These are phyloP conservation scores for Calendula officinalis DNA, from an alignment of 129 eudicot species.

Conservation along the genomic window DNA sequence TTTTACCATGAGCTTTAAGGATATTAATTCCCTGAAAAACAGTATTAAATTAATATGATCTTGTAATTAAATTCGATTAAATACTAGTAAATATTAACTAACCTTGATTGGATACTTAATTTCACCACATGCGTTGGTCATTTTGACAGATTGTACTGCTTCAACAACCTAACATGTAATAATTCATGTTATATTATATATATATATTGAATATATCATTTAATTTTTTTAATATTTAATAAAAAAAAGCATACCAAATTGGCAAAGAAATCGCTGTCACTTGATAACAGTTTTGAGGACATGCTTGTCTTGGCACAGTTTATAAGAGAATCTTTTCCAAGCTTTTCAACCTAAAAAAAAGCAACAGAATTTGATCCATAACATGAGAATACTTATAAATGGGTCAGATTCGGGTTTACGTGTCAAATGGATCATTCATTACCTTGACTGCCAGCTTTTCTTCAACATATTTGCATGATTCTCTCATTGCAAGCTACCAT, in stretches of 20 bases:
- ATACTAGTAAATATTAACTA: constrained; percentile 4
- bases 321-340: constrained; percentile 87
- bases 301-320: constrained; percentile 99
- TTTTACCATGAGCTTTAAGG: constrained; percentile 95
- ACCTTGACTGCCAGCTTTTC: constrained; percentile 90
- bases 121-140: constrained; percentile 93
- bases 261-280: constrained; percentile 90
- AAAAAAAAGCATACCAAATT: constrained; percentile 52
- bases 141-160: constrained; percentile 85
- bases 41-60: neutral
- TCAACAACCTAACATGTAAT: constrained; percentile 68
- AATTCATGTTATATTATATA: neutral
- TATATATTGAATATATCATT: no score
- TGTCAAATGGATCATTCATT: neutral
- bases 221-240: neutral
- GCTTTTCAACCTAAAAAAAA: constrained; percentile 71
- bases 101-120: constrained; percentile 97
- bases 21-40: constrained; percentile 73
- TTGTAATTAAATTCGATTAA: neutral
- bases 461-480: constrained; percentile 91
- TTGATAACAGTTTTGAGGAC: constrained; percentile 84
- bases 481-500: constrained; percentile 96
- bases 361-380: neutral
- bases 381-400: no score
- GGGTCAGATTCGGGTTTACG: no score